phyloP scores from a whole-genome alignment of 495 filamentous ascomycete genomes.

The Aspergillus affinis region DNA sequence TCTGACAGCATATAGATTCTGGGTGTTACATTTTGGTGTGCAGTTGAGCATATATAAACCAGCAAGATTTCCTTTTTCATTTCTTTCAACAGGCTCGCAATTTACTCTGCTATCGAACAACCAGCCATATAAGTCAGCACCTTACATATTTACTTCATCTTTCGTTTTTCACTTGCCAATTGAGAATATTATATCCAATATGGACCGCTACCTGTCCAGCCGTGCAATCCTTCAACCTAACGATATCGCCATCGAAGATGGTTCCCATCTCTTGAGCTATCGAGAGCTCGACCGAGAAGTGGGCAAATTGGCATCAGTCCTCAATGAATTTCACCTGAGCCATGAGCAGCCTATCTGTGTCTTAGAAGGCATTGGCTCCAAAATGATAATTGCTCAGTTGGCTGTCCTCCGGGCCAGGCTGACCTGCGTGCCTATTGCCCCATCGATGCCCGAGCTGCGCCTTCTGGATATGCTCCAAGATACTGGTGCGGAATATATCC shows the following conservation, averaged over 20 bases:
- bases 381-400: conserved; percentile 8
- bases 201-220: conserved; percentile 7
- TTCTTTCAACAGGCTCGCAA: neutral
- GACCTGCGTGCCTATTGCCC: conserved; percentile 9
- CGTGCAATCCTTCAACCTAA: neutral
- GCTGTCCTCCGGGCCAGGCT: conserved; percentile 11
- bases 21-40: neutral
- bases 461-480: conserved; percentile 4
- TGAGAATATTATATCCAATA: neutral
- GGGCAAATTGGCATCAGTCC: conserved; percentile 1
- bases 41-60: neutral
- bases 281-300: conserved; percentile 6
- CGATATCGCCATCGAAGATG: conserved; percentile 9
- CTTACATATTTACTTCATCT: neutral
- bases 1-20: neutral
- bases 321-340: neutral
- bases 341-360: conserved; percentile 10
- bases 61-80: neutral
- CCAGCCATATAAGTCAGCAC: neutral
- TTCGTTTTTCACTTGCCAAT: neutral
- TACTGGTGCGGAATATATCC: conserved; percentile 5
- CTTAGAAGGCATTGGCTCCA: neutral
- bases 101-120: neutral
- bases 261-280: conserved; percentile 1
- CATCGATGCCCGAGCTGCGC: conserved; percentile 6